Conservation (phyloP, 345 rosid genomes). For the Eucalyptus leucophloia region DNA sequence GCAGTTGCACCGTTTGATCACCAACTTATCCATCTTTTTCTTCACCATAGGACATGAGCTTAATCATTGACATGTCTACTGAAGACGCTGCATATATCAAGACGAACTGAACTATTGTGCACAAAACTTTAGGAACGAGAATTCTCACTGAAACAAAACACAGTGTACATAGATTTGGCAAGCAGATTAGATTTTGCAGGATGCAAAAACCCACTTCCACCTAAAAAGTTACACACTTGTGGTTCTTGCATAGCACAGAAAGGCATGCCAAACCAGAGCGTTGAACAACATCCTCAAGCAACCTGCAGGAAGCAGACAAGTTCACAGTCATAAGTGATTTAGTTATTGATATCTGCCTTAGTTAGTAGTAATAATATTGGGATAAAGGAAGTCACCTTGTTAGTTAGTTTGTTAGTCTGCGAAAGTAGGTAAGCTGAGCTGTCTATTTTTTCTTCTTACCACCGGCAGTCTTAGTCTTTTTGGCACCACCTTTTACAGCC, state of each 20-base stretch:
- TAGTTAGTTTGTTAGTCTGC: background rate
- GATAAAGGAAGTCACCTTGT: background rate
- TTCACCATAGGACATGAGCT: background rate
- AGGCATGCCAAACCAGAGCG: background rate
- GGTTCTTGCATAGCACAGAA: background rate
- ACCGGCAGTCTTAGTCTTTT: background rate
- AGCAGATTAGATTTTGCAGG: background rate
- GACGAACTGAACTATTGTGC: background rate
- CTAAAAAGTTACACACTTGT: background rate
- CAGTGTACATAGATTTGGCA: background rate
- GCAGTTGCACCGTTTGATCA: background rate
- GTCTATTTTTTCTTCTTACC: slow-evolving; percentile 1
- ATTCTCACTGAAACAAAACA: background rate
- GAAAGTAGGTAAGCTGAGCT: background rate
- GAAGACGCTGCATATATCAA: background rate
- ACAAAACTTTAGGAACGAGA: background rate
- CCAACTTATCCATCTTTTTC: background rate
- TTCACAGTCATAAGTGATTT: background rate
- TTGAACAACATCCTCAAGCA: background rate
- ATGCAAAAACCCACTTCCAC: background rate
- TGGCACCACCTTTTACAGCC: background rate
- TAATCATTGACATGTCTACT: background rate
- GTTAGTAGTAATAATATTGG: background rate
- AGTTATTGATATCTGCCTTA: background rate
- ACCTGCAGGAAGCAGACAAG: background rate